A percentile compares a stretch with the other conserved stretches of the same genome.
Conservation (phyloP, 768 basidiomycete species). For the Leccinum variicolor region DNA sequence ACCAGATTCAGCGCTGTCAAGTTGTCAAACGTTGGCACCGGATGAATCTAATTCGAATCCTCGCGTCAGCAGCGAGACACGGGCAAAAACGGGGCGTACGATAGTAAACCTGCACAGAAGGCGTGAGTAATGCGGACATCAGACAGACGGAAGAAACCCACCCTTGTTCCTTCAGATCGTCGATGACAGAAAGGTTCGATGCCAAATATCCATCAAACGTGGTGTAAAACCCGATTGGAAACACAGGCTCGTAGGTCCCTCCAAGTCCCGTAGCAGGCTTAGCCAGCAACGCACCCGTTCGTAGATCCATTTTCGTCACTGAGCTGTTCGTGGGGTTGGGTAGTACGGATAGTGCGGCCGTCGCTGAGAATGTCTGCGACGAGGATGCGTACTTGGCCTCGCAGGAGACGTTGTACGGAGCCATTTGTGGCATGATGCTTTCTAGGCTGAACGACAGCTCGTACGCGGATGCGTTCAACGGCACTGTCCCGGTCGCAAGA, state of each 20-base stretch:
- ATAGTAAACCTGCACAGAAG: conserved; percentile 21
- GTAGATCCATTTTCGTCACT: conserved; percentile 62
- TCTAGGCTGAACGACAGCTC: conserved; percentile 48
- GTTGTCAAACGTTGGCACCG: conserved; percentile 63
- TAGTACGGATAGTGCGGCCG: conserved; percentile 45
- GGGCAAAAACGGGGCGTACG: conserved; percentile 24
- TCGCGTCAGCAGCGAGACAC: neutral
- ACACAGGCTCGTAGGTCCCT: conserved; percentile 49
- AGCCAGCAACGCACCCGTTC: conserved; percentile 55
- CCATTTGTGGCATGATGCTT: conserved; percentile 40
- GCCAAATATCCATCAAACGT: conserved; percentile 34
- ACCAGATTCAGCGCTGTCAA: conserved; percentile 54
- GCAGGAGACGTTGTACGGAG: conserved; percentile 29
- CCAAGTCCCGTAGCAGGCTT: conserved; percentile 48
- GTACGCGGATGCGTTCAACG: conserved; percentile 49
- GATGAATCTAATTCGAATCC: conserved; percentile 53
- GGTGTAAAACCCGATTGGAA: conserved; percentile 45
- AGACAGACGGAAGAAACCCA: conserved; percentile 5
- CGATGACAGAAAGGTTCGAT: conserved; percentile 23
- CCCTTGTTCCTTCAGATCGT: conserved; percentile 33
- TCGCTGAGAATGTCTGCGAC: conserved; percentile 44
- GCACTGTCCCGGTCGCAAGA: conserved; percentile 43
- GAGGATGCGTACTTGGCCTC: conserved; percentile 26
- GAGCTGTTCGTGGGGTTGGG: conserved; percentile 49
- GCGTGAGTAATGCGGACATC: neutral